Evolutionary conservation across 352 stramenopile genomes (phyloP).

Genomic region (Thraustochytrium aureum): DNA sequence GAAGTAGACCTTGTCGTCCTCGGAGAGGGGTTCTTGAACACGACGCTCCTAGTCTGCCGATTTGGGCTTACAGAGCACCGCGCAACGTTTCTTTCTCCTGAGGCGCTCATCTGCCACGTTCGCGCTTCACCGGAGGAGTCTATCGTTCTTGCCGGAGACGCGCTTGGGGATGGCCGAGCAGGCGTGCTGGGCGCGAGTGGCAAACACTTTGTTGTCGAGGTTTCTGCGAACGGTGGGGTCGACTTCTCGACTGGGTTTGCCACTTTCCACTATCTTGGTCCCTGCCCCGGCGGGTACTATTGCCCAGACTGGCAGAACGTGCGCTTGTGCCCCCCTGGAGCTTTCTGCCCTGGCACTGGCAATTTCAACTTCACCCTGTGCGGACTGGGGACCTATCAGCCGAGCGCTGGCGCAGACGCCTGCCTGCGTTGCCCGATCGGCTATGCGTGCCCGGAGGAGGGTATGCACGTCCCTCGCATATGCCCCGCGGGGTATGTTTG

Average conservation of each 20-base stretch:
- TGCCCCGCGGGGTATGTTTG: slow-evolving; percentile 93
- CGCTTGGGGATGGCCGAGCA: slow-evolving; percentile 51
- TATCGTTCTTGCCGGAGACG: neutral
- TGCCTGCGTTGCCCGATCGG: slow-evolving; percentile 92
- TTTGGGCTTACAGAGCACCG: slow-evolving; percentile 72
- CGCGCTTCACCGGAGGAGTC: neutral
- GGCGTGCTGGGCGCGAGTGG: neutral
- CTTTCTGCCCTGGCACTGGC: slow-evolving; percentile 71
- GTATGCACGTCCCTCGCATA: slow-evolving; percentile 85
- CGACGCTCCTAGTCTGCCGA: slow-evolving; percentile 77
- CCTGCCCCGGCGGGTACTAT: slow-evolving; percentile 80
- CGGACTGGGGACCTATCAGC: slow-evolving; percentile 89
- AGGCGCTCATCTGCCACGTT: slow-evolving; percentile 82
- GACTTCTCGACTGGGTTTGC: slow-evolving; percentile 80
- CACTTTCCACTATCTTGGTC: slow-evolving; percentile 70
- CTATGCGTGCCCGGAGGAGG: slow-evolving; percentile 87
- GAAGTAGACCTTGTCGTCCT: slow-evolving; percentile 59
- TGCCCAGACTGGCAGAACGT: slow-evolving; percentile 68
- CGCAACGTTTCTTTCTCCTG: slow-evolving; percentile 78
- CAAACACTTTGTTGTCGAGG: slow-evolving; percentile 68
- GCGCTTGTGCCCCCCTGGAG: slow-evolving; percentile 68
- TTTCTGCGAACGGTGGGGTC: slow-evolving; percentile 86
- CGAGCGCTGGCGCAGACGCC: slow-evolving; percentile 66
- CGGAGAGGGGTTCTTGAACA: slow-evolving; percentile 80
- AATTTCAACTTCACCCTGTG: slow-evolving; percentile 93